These are phyloP conservation scores for Tetrahymena thermophila DNA, from an alignment of 73 alveolate species.

Conservation along the genomic window DNA sequence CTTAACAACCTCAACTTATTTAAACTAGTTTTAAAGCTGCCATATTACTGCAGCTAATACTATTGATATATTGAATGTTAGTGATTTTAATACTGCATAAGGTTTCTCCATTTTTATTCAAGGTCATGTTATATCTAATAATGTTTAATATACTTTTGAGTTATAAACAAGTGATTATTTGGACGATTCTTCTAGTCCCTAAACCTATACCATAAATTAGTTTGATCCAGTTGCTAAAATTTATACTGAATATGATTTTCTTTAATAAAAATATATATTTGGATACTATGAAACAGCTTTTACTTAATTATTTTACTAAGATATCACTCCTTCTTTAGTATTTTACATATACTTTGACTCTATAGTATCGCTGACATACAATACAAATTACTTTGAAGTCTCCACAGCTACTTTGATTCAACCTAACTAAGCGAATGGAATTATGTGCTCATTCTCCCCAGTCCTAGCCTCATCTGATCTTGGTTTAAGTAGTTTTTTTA, in stretches of 20 bases:
- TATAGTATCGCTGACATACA: neutral
- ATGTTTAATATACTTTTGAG: neutral
- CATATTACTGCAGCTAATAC: neutral
- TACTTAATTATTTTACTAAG: neutral
- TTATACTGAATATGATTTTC: neutral
- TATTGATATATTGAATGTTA: neutral
- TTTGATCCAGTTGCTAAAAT: neutral
- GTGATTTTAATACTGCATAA: neutral
- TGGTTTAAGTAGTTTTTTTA: neutral
- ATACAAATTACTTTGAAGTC: neutral
- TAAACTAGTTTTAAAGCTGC: neutral
- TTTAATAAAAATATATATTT: neutral
- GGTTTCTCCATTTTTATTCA: neutral
- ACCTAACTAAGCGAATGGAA: neutral
- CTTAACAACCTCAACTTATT: neutral
- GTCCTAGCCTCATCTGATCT: neutral
- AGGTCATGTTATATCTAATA: neutral
- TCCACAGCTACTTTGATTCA: neutral
- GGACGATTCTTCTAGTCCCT: neutral
- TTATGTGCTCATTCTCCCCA: neutral
- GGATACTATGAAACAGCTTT: neutral
- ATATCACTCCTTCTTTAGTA: neutral
- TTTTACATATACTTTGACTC: neutral
- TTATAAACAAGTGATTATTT: neutral
- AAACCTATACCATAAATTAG: neutral